Base-by-base conservation (phyloP, 129 eudicot genomes). In the Artemisia annua region DNA sequence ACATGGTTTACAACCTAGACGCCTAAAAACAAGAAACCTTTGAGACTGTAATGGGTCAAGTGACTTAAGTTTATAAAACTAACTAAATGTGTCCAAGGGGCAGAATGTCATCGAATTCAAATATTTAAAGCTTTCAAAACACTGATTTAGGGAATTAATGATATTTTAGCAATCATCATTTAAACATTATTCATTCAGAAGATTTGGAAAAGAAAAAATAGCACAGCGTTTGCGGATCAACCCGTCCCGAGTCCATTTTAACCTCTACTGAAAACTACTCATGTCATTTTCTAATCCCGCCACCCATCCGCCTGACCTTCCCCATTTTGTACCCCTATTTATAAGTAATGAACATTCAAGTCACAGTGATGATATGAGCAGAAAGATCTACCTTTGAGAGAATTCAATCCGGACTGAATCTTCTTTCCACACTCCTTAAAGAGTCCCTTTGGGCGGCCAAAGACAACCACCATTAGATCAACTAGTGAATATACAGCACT, bases 371-470 rank as follows among this genome's bases (percentile, higher is more conserved):
- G 11, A 61, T 35, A 35, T 17, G 26, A 35, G 24, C 69, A 15
- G n/a, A 64, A n/a, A 39, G 9, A 64, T 17, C 51, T 64, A 64
- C 69, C 96, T 86, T 78, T 75, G 48, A 94, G 85, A 48, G 84
- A 82, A 55, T 86, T 83, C n/a, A 94, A 11, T 49, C 97, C 99
- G 20, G 96, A 88, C 57, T 90, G 93, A 80, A 94, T 88, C 82
- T 97, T 84, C 77, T 85, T 94, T 65, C 71, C 84, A 83, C 99
- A 94, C 44, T 94, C 99, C 80, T 84, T 94, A 62, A 90, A 90
- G 50, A 88, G 84, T 69, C 97, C 99, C 71, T 94, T 94, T 58
- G 99, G 97, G 39, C 99, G 91, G 82, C 85, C 83, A 74, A 87
- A 90, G 81, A 88, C 75, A 70, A 90, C 96, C 24, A 88, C 87